Percentiles rank a stretch among this genome's conserved stretches.
Conservation (phyloP, 306 rosid species). For the Astragalus membranaceus region DNA sequence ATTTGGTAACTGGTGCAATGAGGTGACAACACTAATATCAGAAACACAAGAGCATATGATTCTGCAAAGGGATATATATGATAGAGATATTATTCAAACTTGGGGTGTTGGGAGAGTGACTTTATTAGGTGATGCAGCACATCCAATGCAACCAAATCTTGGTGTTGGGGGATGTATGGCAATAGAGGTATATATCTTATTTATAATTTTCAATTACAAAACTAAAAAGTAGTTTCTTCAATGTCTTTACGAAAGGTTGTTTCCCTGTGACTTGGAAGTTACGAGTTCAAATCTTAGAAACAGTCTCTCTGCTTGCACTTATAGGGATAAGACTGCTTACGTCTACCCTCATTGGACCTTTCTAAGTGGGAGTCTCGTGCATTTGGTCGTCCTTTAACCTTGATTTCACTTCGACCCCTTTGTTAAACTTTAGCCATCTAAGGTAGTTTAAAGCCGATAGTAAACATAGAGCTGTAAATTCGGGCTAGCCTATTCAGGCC, state of each 20-base stretch:
- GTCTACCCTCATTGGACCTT: too few relatives aligned
- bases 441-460: too few relatives aligned
- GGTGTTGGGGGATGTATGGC: conserved; percentile 47
- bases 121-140: conserved; percentile 43
- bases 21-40: conserved; percentile 32
- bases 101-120: conserved; percentile 44
- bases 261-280: too few relatives aligned
- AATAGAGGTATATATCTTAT: conserved; percentile 33
- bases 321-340: too few relatives aligned
- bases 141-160: conserved; percentile 49
- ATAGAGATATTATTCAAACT: conserved; percentile 30
- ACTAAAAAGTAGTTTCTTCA: neutral
- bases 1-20: conserved; percentile 38
- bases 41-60: conserved; percentile 37
- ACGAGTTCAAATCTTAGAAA: too few relatives aligned
- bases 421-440: too few relatives aligned
- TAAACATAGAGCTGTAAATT: too few relatives aligned
- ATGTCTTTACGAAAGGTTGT: neutral
- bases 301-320: too few relatives aligned
- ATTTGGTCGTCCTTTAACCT: too few relatives aligned
- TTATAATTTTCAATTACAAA: neutral
- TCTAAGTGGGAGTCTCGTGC: too few relatives aligned
- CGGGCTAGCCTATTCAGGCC: too few relatives aligned
- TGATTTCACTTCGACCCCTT: too few relatives aligned
- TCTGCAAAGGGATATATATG: conserved; percentile 40